Evolutionary conservation across 2,329 filamentous ascomycete species (phyloP).

Genomic region (Cryphonectria naterciae): DNA sequence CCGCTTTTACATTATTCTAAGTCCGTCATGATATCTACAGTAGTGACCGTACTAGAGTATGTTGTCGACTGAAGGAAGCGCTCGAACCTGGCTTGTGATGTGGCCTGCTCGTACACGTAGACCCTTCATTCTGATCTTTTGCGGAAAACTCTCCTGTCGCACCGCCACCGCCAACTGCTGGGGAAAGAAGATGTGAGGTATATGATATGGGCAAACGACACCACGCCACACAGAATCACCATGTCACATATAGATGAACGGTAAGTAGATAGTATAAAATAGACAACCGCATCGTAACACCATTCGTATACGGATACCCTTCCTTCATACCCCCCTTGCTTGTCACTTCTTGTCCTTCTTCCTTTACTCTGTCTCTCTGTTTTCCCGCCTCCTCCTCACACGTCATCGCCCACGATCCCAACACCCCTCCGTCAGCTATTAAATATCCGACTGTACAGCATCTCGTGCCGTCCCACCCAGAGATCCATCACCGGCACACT

Average conservation of each 20-base stretch:
- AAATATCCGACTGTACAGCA: constrained; percentile 84
- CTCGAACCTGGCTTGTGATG: neutral
- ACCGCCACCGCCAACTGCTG: no score
- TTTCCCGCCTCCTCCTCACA: neutral
- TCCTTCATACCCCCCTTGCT: neutral
- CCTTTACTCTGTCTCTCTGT: no score
- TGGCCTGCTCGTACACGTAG: neutral
- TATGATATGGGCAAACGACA: neutral
- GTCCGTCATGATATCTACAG: neutral
- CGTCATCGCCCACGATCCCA: neutral
- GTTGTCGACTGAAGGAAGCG: neutral
- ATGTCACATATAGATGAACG: neutral
- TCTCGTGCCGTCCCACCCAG: constrained; percentile 82
- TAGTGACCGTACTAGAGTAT: neutral
- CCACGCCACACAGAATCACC: neutral
- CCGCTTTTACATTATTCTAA: constrained; percentile 22
- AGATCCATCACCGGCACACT: constrained; percentile 78
- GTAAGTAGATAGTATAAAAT: neutral
- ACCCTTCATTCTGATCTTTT: no score
- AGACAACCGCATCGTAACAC: neutral
- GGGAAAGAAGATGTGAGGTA: neutral
- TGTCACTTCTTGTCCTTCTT: no score
- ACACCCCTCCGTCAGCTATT: constrained; percentile 67
- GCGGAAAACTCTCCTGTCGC: no score
- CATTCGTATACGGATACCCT: neutral